Conservation (phyloP, 306 rosid species). For the Glycine soja region DNA sequence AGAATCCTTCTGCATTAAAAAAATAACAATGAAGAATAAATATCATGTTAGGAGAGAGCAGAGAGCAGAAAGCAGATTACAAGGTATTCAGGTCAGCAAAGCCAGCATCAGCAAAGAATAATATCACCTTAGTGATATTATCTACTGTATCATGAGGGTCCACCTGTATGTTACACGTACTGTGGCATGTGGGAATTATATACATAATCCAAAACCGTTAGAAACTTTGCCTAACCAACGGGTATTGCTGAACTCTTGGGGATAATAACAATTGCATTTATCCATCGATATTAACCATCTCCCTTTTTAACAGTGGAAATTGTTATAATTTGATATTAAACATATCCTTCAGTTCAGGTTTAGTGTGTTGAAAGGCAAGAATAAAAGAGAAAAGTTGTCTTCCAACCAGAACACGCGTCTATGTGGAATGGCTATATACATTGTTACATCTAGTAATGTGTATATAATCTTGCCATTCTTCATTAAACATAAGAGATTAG, state of each 20-base stretch:
- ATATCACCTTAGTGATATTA: not conserved
- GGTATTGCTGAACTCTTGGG: not conserved
- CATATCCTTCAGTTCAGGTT: conserved; percentile 31
- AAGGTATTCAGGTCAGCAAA: conserved; percentile 22
- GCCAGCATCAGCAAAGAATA: too few species aligned
- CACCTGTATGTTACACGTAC: not conserved
- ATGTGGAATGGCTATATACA: not conserved
- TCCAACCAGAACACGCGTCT: conserved; percentile 22
- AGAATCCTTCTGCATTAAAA: conserved; percentile 63
- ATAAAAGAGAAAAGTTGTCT: conserved; percentile 2
- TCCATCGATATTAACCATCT: not conserved
- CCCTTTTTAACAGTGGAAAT: conserved; percentile 24
- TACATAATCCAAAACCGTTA: conserved; percentile 14
- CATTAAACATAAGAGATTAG: conserved; percentile 20
- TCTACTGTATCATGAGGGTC: conserved; percentile 3
- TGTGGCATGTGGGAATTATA: not conserved
- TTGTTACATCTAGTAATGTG: not conserved
- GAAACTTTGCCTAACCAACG: conserved; percentile 14
- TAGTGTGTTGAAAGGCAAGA: conserved; percentile 26
- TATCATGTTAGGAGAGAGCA: not conserved
- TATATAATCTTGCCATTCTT: not conserved
- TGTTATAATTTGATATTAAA: conserved; percentile 5
- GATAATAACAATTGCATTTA: not conserved
- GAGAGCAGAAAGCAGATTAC: conserved; percentile 42
- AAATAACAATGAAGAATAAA: not conserved